These are phyloP conservation scores for Epichloe baconii DNA, from an alignment of 2,329 filamentous ascomycete genomes.

Conservation along the genomic window DNA sequence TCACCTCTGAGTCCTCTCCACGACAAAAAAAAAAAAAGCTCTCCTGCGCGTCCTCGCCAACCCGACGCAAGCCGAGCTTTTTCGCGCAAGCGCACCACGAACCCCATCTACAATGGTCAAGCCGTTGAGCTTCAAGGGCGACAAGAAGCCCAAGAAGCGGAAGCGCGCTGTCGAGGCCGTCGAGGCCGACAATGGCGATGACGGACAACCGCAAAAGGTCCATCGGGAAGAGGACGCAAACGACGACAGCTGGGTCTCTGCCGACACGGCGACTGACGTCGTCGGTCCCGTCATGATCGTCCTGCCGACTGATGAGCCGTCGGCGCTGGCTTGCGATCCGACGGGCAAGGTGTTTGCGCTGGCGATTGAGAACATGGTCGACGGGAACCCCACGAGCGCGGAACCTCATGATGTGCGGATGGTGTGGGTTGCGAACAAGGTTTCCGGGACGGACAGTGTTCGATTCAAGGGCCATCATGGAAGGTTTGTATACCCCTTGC, in stretches of 20 bases:
- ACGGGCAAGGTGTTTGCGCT: constrained; percentile 77
- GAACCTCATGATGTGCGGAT: constrained; percentile 94
- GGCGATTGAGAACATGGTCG: constrained; percentile 75
- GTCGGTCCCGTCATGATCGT: constrained; percentile 74
- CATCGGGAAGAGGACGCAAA: constrained; percentile 28
- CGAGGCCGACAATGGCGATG: constrained; percentile 30
- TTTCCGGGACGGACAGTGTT: constrained; percentile 68
- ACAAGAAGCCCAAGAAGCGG: constrained; percentile 87
- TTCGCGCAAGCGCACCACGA: background rate
- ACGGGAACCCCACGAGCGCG: constrained; percentile 66
- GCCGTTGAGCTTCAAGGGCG: constrained; percentile 88
- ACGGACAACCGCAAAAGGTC: constrained; percentile 22
- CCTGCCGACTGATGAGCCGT: constrained; percentile 58
- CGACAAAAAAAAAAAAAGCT: no score
- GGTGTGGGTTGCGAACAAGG: constrained; percentile 82
- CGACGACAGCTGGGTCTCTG: constrained; percentile 87
- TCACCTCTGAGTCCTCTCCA: no score
- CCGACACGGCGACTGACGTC: constrained; percentile 61
- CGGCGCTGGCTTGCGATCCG: constrained; percentile 73
- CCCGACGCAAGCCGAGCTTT: background rate
- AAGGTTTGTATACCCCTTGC: constrained; percentile 26
- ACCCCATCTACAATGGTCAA: constrained; percentile 54
- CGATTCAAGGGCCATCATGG: constrained; percentile 87
- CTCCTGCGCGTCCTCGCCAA: no score
- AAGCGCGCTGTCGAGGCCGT: constrained; percentile 46